Conservation (phyloP, 768 basidiomycete species). For the Auricularia auricula-judae region DNA sequence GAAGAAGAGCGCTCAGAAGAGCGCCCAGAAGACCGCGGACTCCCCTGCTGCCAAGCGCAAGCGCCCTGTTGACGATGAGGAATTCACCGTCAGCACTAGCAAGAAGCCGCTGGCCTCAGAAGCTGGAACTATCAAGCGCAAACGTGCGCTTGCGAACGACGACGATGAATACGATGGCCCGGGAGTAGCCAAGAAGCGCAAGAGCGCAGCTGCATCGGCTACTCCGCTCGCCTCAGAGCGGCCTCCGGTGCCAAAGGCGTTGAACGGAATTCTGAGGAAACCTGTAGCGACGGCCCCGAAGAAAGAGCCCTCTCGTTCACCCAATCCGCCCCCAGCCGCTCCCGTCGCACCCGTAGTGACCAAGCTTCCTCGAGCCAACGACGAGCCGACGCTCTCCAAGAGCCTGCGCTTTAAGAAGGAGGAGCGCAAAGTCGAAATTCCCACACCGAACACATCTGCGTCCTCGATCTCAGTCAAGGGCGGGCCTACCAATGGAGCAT, state of each 20-base stretch:
- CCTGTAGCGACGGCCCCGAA: neutral
- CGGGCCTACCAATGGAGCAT: neutral
- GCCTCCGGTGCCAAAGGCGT: neutral
- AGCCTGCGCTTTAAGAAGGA: neutral
- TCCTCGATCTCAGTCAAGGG: slow-evolving; percentile 5
- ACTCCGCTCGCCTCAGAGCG: neutral
- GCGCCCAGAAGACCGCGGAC: slow-evolving; percentile 14
- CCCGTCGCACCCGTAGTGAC: neutral
- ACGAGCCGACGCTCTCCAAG: neutral
- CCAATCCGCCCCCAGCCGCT: neutral
- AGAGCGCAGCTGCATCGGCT: neutral
- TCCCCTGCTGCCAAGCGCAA: slow-evolving; percentile 29
- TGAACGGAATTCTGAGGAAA: neutral
- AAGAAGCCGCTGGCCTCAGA: slow-evolving; percentile 16
- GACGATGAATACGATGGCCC: neutral
- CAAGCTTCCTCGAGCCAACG: neutral
- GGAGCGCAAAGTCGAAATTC: neutral
- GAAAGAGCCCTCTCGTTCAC: neutral
- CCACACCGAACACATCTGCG: neutral
- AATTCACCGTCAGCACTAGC: slow-evolving; percentile 17
- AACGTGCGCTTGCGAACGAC: neutral
- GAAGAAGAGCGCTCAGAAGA: slow-evolving; percentile 16
- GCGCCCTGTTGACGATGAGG: slow-evolving; percentile 19
- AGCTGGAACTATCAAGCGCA: slow-evolving; percentile 6
- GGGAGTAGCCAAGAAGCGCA: neutral